Conservation (phyloP, 192 early-diverging fungal genomes). For the Mortierella alpina region DNA sequence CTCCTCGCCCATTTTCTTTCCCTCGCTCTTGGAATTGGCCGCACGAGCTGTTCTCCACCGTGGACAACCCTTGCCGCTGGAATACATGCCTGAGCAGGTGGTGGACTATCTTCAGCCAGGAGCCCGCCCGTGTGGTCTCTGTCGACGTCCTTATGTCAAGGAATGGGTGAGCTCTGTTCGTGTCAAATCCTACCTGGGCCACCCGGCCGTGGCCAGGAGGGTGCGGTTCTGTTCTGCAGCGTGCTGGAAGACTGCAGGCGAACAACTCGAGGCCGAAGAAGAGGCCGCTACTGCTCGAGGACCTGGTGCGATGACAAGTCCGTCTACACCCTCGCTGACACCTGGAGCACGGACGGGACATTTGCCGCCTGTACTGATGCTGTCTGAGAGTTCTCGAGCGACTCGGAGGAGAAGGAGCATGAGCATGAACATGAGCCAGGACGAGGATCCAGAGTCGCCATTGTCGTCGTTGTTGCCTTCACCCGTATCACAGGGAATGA, state of each 20-base stretch:
- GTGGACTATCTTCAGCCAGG: conserved; percentile 50
- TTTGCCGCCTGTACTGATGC: conserved; percentile 15
- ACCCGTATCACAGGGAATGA: conserved; percentile 16
- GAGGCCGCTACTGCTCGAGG: neutral
- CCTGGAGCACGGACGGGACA: conserved; percentile 23
- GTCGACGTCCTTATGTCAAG: conserved; percentile 58
- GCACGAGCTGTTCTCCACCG: conserved; percentile 43
- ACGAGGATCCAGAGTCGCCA: neutral
- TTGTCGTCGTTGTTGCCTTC: conserved; percentile 8
- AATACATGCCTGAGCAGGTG: conserved; percentile 32
- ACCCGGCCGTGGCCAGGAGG: conserved; percentile 63
- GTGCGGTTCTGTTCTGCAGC: conserved; percentile 60
- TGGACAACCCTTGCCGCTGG: conserved; percentile 36
- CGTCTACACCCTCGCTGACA: neutral
- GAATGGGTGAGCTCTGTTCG: conserved; percentile 67
- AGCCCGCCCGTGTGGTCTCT: conserved; percentile 51
- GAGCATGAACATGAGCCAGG: neutral
- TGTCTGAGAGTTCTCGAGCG: neutral
- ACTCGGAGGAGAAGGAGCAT: no score
- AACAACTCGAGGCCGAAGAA: conserved; percentile 43
- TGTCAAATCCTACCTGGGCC: conserved; percentile 61
- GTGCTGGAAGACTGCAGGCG: conserved; percentile 54
- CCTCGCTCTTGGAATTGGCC: conserved; percentile 58
- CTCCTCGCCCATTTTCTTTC: conserved; percentile 38
- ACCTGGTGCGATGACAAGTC: neutral